Evolutionary conservation across 768 basidiomycete species (phyloP), one percentile per base, ranked within the genome.

Genomic region (Cyathus striatus): DNA sequence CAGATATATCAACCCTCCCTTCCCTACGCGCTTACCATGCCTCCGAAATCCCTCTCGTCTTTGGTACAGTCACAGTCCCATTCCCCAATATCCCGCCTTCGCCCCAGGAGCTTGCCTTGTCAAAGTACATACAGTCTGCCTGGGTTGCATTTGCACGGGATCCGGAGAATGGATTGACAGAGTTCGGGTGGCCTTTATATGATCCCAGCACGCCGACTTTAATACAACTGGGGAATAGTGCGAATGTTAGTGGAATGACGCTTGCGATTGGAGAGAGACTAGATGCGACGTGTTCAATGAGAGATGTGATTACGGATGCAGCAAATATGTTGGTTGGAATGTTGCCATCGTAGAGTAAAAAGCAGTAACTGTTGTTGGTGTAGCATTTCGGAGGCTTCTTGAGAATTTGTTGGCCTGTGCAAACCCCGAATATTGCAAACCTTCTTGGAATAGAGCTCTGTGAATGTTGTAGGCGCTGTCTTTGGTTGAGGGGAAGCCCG

Each of bases 141-240:
- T 72, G 70, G 69, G 66, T 69, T 1, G 56, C 63, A 5, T 72
- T 72, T 42, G 68, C 69, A 14, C 59, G 63, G 16, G 55, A 70
- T 48, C 66, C 69, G 1, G 25, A 41, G 5, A 41, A 57, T 9
- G 67, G 65, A 1, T 44, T 68, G 41, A 34, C 39, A 1, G 44
- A 41, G 12, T 33, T 47, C 16, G 54, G 49, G 10, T 59, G 58
- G 56, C 58, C 58, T 16, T 25, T 40, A 18, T 59, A 54, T 35
- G 40, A 52, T 22, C 55, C 55, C 12, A 39, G 49, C 10, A 42
- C 43, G 4, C 16, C 50, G 5, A 52, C 42, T 26, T 48, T 59
- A 4, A 48, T 52, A 5, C 47, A 51, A 16, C 41, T 61, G 35
- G 59, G 59, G 10, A 53, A 55, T 37, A 41, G 42, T 18, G 45